Percentiles rank a stretch among this genome's conserved stretches.
phyloP scores from a whole-genome alignment of 1,139 yeast genomes.

The Sugiyamaella xylanicola region DNA sequence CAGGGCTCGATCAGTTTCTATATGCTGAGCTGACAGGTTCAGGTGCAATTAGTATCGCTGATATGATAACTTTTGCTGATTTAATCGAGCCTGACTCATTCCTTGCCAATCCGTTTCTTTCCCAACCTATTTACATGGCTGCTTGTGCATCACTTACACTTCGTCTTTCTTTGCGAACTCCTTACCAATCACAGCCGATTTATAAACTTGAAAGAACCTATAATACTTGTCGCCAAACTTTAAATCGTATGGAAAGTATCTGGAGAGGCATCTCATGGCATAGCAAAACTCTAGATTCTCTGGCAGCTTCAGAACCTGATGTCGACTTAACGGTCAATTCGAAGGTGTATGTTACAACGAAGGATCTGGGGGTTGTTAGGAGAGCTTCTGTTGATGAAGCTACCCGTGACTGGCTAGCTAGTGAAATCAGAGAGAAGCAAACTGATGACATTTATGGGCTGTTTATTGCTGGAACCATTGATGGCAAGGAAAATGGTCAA shows the following conservation, averaged over 20 bases:
- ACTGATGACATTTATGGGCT: constrained; percentile 34
- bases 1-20: constrained; percentile 30
- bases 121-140: constrained; percentile 38
- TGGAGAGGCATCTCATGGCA: constrained; percentile 40
- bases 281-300: constrained; percentile 33
- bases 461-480: constrained; percentile 34
- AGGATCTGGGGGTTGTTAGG: constrained; percentile 33
- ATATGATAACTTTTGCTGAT: constrained; percentile 38
- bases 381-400: constrained; percentile 35
- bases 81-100: constrained; percentile 36
- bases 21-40: constrained; percentile 36
- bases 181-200: constrained; percentile 30
- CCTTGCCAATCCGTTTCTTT: constrained; percentile 35
- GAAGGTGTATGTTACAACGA: constrained; percentile 31
- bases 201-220: constrained; percentile 34
- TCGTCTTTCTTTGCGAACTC: constrained; percentile 31
- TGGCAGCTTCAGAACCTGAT: constrained; percentile 37
- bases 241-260: constrained; percentile 31
- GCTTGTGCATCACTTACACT: constrained; percentile 36
- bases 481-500: constrained; percentile 3
- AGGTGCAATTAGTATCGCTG: constrained; percentile 38
- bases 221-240: constrained; percentile 33
- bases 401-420: constrained; percentile 34
- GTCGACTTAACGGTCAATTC: constrained; percentile 34
- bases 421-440: constrained; percentile 28